Evolutionary conservation across 2,329 filamentous ascomycete species (phyloP).

Genomic region (Monilinia laxa): DNA sequence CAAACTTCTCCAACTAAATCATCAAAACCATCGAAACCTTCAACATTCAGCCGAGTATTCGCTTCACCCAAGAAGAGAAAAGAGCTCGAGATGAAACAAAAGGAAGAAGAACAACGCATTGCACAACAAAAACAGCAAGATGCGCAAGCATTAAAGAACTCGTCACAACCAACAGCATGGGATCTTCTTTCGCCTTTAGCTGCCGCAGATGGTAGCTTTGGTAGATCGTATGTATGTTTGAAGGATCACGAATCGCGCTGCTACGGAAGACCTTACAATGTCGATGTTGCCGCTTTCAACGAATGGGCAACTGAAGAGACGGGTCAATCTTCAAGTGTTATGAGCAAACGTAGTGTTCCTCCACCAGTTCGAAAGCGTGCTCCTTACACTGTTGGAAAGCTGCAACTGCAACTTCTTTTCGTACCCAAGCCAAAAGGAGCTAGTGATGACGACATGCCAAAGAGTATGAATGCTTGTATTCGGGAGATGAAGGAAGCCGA

Average conservation of each 20-base stretch:
- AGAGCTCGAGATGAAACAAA: constrained; percentile 82
- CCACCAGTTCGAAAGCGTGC: constrained; percentile 73
- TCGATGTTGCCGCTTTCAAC: constrained; percentile 94
- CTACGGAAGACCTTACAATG: constrained; percentile 82
- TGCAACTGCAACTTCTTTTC: constrained; percentile 91
- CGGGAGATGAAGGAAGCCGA: constrained; percentile 91
- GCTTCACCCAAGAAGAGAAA: constrained; percentile 96
- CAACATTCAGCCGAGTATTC: constrained; percentile 87
- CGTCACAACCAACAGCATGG: constrained; percentile 70
- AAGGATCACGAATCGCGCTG: constrained; percentile 88
- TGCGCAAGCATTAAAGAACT: constrained; percentile 61
- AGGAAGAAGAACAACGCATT: constrained; percentile 76
- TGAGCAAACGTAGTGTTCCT: constrained; percentile 78
- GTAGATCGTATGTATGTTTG: constrained; percentile 86
- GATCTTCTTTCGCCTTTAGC: constrained; percentile 84
- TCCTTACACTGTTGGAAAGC: constrained; percentile 94
- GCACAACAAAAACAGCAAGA: constrained; percentile 62
- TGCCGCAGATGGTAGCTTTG: constrained; percentile 90
- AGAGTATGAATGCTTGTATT: constrained; percentile 97
- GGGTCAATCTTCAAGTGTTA: constrained; percentile 77
- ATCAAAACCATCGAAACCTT: constrained; percentile 69
- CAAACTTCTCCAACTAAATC: constrained; percentile 61
- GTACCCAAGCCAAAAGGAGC: constrained; percentile 87
- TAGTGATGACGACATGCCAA: constrained; percentile 94
- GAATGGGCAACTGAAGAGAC: constrained; percentile 94